Percentiles rank a stretch among this genome's conserved stretches.
These are phyloP conservation scores for Stenogyne calaminthoides DNA, from an alignment of 305 asterid species.

Conservation along the genomic window DNA sequence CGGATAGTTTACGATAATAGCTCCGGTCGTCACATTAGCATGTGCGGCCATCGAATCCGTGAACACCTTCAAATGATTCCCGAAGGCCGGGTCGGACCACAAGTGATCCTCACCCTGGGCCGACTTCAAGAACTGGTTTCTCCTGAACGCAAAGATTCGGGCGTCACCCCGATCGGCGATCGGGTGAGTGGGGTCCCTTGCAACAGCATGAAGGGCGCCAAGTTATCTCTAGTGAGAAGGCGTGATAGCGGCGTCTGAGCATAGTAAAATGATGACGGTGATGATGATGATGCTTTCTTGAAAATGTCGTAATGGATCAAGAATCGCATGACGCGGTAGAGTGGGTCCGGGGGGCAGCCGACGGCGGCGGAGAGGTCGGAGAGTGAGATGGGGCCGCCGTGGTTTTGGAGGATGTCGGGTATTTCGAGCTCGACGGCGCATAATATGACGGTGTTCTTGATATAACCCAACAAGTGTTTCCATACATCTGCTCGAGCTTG, in stretches of 20 bases:
- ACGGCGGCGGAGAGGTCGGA: constrained; percentile 39
- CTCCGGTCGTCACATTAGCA: neutral
- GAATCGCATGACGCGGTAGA: constrained; percentile 53
- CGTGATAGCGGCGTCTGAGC: constrained; percentile 49
- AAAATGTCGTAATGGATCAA: constrained; percentile 39
- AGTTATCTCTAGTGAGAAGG: constrained; percentile 33
- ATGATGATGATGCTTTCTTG: neutral
- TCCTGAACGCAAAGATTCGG: neutral
- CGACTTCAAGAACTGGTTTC: neutral
- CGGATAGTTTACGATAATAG: neutral
- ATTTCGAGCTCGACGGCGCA: constrained; percentile 25
- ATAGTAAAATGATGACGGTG: constrained; percentile 10
- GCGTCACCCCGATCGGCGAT: constrained; percentile 31
- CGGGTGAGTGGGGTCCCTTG: constrained; percentile 47
- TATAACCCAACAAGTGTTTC: neutral
- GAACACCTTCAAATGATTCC: neutral
- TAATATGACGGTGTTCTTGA: neutral
- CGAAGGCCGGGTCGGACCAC: neutral
- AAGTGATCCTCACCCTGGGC: neutral
- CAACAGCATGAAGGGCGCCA: constrained; percentile 40
- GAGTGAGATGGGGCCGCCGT: constrained; percentile 33
- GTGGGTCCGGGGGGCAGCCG: constrained; percentile 31
- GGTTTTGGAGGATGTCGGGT: constrained; percentile 41
- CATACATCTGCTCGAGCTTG: neutral
- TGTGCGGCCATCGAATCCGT: neutral